Evolutionary conservation across 805 yeast species (phyloP).

Genomic region (Suhomyces sp.): DNA sequence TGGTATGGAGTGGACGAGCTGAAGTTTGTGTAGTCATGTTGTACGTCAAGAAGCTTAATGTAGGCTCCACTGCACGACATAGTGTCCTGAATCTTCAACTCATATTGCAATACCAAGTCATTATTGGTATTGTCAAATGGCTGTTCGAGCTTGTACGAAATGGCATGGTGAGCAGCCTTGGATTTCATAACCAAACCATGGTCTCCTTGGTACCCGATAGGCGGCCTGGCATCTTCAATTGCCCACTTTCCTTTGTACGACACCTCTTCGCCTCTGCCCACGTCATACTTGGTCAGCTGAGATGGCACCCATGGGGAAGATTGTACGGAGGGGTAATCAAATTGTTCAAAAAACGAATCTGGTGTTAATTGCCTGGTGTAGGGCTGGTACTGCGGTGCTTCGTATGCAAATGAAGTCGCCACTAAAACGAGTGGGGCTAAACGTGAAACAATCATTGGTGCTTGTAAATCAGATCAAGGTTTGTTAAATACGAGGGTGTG

Average conservation of each 20-base stretch:
- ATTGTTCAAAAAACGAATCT: constrained; percentile 64
- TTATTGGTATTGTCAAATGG: constrained; percentile 59
- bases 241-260: constrained; percentile 74
- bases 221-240: constrained; percentile 53
- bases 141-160: constrained; percentile 56
- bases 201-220: constrained; percentile 63
- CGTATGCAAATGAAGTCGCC: not conserved
- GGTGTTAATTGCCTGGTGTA: not conserved
- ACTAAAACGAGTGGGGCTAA: not conserved
- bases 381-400: not conserved
- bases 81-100: constrained; percentile 78
- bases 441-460: not conserved
- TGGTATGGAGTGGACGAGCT: constrained; percentile 69
- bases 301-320: constrained; percentile 50
- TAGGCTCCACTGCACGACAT: constrained; percentile 89
- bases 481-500: not conserved
- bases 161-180: constrained; percentile 80
- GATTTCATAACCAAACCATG: constrained; percentile 73
- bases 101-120: constrained; percentile 83
- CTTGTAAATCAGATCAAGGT: not conserved
- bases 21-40: constrained; percentile 47
- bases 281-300: constrained; percentile 36
- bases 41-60: constrained; percentile 61
- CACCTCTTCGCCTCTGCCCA: constrained; percentile 43
- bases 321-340: constrained; percentile 27